phyloP scores from a whole-genome alignment of 192 early-diverging fungal species.

The Piromyces finnis region DNA sequence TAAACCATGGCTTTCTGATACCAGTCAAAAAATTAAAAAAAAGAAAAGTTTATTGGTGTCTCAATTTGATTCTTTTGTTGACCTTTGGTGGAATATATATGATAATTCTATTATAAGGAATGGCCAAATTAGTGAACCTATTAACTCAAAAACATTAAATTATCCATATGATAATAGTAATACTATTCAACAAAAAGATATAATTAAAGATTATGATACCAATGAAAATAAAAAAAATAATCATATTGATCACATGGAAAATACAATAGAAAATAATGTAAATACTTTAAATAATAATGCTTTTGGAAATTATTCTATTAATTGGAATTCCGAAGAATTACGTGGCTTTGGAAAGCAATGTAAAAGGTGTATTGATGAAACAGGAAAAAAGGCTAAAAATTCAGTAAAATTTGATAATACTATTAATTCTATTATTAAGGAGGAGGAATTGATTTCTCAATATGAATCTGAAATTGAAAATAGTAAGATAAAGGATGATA shows the following conservation, averaged over 20 bases:
- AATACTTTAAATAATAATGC: not conserved
- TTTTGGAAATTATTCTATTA: not conserved
- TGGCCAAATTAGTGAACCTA: not conserved
- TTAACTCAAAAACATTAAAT: not conserved
- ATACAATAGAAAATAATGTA: not conserved
- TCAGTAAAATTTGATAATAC: not conserved
- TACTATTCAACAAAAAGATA: not conserved
- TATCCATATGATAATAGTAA: not conserved
- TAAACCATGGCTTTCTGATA: slow-evolving; percentile 81
- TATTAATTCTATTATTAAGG: not conserved
- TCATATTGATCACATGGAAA: too few relatives aligned
- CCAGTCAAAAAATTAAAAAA: not conserved
- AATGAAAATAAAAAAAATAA: not conserved
- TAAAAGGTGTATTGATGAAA: not conserved
- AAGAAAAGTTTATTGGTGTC: not conserved
- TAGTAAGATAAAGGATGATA: not conserved
- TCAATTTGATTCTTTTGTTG: not conserved
- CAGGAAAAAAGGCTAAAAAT: not conserved
- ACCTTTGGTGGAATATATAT: not conserved
- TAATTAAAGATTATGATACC: not conserved
- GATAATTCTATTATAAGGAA: not conserved
- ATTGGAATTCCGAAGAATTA: not conserved
- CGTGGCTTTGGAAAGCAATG: not conserved
- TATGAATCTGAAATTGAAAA: not conserved
- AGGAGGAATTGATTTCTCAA: not conserved